Evolutionary conservation across 345 rosid species (phyloP), one percentile per base, ranked within the genome.

Genomic region (Gossypium ekmanianum): DNA sequence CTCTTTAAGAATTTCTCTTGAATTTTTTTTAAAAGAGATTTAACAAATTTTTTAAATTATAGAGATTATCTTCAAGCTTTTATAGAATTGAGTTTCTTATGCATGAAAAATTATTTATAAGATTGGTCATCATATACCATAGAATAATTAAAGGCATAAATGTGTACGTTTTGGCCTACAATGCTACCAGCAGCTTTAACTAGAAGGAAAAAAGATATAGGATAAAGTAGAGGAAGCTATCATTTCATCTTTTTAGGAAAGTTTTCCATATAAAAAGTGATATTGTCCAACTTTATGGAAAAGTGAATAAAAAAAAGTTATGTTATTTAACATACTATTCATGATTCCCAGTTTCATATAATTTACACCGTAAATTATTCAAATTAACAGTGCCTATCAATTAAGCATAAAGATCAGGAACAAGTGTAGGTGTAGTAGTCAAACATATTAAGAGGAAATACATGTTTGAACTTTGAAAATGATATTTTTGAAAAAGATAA

Each of bases 221-320:
- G n/a, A 24, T 16, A 61, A 47, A 34, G 54, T 52, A 26, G 57
- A 11, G 29, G 44, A 73, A 34, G 68, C 17, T 0, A 61, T 73
- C 68, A 24, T 73, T 44, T 73, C 44, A 24, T 61, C 44, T 24
- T 61, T 61, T 47, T 54, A 44, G 34, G 48, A 58, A 57, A 72
- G 52, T 8, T 39, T 72, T 72, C 62, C 27, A 57, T 20, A 9
- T 11, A 7, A 24, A 59, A 47, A 1, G 3, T n/a, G 24, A 24
- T 68, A 24, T 24, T 24, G 56, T 22, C 34, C 9, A 16, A 22
- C 54, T 5, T 6, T 17, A 29, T 7, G 34, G 45, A 1, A 62
- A 62, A 34, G 47, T 34, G 22, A 62, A 29, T 52, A 2, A 16
- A 62, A 61, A 59, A 4, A 61, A 61, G 64, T 26, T 16, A 52